phyloP scores from a whole-genome alignment of 2,329 filamentous ascomycete genomes.

The Helicocarpus griseus region DNA sequence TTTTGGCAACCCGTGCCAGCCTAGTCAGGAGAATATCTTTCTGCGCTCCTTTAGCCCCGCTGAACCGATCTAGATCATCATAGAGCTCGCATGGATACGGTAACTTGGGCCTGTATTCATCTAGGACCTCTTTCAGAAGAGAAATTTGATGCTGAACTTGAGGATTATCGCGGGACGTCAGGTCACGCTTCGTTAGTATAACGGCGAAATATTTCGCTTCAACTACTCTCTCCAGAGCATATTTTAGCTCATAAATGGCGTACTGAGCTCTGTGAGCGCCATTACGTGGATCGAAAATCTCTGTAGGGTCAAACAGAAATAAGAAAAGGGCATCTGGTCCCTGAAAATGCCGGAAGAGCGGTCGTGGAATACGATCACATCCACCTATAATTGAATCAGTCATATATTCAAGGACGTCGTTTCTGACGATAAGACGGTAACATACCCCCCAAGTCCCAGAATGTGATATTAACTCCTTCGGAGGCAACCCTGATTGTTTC shows the following conservation, averaged over 20 bases:
- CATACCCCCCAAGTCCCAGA: conserved; percentile 3
- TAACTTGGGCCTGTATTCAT: neutral
- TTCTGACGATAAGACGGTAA: neutral
- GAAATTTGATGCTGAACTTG: neutral
- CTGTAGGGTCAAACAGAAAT: neutral
- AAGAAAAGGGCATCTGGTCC: neutral
- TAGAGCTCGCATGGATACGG: conserved; percentile 5
- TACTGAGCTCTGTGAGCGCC: neutral
- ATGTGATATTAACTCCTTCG: neutral
- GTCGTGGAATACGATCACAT: neutral
- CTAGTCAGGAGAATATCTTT: conserved; percentile 3
- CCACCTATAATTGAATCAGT: neutral
- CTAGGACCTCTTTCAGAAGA: neutral
- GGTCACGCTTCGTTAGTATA: conserved; percentile 4
- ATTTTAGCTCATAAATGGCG: neutral
- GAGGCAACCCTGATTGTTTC: neutral
- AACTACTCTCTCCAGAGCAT: neutral
- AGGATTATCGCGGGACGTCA: neutral
- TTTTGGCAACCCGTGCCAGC: neutral
- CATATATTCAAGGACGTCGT: neutral
- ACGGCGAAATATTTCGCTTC: conserved; percentile 2
- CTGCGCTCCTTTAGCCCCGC: conserved; percentile 4
- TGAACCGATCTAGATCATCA: conserved; percentile 5
- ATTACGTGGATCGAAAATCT: neutral
- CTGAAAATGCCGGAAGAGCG: neutral